A percentile compares a stretch with the other conserved stretches of the same genome.
phyloP scores from a whole-genome alignment of 768 basidiomycete species.

The Phlegmacium glaucopus region DNA sequence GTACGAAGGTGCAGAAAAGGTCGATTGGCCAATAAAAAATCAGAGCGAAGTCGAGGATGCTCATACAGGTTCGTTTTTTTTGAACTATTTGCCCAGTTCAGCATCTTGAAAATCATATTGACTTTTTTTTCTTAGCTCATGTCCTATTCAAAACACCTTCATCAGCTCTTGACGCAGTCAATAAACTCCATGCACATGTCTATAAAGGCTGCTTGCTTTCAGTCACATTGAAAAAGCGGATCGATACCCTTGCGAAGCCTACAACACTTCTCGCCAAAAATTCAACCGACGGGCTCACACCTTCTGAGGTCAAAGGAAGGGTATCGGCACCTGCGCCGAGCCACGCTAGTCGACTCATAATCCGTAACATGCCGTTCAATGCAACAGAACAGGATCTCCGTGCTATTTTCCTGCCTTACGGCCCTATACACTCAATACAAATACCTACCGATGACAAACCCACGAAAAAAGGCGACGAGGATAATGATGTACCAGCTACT shows the following conservation, averaged over 20 bases:
- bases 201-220: constrained; percentile 82
- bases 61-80: constrained; percentile 48
- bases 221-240: constrained; percentile 78
- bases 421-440: constrained; percentile 82
- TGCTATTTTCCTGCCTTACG: constrained; percentile 81
- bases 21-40: constrained; percentile 62
- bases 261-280: constrained; percentile 3
- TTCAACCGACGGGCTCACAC: no score
- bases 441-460: constrained; percentile 52
- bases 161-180: constrained; percentile 62
- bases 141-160: constrained; percentile 68
- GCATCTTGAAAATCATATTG: background rate
- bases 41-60: constrained; percentile 44
- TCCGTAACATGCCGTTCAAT: constrained; percentile 87
- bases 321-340: constrained; percentile 43
- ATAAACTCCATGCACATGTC: constrained; percentile 82
- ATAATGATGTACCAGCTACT: constrained; percentile 23
- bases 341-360: constrained; percentile 78
- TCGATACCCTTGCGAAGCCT: constrained; percentile 57
- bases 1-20: constrained; percentile 68
- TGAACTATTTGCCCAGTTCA: background rate
- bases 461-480: constrained; percentile 18
- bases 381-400: constrained; percentile 83
- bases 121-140: no score
- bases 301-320: constrained; percentile 30